Base-by-base conservation (phyloP, 345 rosid genomes). In the Mangifera indica region DNA sequence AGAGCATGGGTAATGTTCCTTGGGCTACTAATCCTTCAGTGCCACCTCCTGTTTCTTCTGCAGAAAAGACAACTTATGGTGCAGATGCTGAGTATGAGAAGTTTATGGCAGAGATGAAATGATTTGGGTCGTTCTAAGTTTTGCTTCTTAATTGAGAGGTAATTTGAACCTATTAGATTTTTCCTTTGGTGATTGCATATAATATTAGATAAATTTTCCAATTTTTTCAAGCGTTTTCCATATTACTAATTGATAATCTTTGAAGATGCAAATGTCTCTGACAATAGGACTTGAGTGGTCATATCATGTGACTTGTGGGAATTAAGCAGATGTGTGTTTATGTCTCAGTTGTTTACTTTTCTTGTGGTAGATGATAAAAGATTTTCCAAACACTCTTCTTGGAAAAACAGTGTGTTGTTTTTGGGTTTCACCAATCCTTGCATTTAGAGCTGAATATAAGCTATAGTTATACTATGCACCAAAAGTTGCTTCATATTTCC, bases 41-140 rank as follows among this genome's bases (percentile, higher is more conserved):
- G 60, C 86, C 78, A 25, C 87, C 89, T 6, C 71, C 87, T 7
- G 81, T 59, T 51, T 56, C 89, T 25, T 77, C 90, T 80, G 79
- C 82, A 55, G 97, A 84, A 71, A 90, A 86, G 75, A 12, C 84
- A 65, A 52, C 83, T n/a, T 79, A 81, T 82, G 93, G 89, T 78
- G 85, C 89, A 37, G 98, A 96, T 79, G 82, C 91, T 20, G 97
- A 91, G 81, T 95, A 92, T 76, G 95, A 93, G 79, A 96, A 93
- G 85, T 91, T 96, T 79, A 91, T 96, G 98, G 88, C 97, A 32
- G 98, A 96, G 90, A 91, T 91, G 96, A 93, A 96, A 77, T 96
- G 87, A 87, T 49, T 52, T 62, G 57, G 48, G 66, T 56, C 70
- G 34, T 64, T 77, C 74, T 34, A 11, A 21, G 53, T 60, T 10